phyloP scores from a whole-genome alignment of 73 alveolate species.

The Stentor roeselii region DNA sequence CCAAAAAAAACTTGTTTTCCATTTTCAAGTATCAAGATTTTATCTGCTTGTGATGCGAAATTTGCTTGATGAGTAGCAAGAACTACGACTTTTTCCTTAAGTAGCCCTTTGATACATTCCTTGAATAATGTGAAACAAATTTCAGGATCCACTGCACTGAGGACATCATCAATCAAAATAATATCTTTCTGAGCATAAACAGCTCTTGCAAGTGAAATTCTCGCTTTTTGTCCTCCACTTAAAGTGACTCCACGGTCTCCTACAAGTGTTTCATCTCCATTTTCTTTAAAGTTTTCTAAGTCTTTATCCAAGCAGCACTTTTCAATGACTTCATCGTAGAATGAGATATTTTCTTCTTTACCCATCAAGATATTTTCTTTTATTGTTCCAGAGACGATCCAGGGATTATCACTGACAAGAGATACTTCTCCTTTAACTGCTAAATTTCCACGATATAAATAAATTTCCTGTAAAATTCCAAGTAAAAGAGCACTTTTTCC shows the following conservation, averaged over 20 bases:
- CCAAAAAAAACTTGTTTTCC: conserved; percentile 43
- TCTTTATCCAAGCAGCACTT: conserved; percentile 83
- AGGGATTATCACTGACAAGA: neutral
- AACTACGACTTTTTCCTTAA: conserved; percentile 41
- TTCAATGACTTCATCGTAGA: conserved; percentile 64
- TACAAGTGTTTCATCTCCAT: conserved; percentile 82
- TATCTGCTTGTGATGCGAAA: conserved; percentile 41
- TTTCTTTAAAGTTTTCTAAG: conserved; percentile 56
- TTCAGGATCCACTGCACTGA: conserved; percentile 68
- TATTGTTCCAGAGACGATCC: neutral
- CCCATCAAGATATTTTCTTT: conserved; percentile 77
- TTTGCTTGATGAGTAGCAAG: conserved; percentile 67
- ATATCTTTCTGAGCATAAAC: conserved; percentile 70
- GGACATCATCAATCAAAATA: conserved; percentile 63
- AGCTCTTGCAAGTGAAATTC: conserved; percentile 86
- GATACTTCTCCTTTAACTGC: neutral
- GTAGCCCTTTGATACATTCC: conserved; percentile 35
- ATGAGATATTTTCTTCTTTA: conserved; percentile 58
- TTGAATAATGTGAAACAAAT: conserved; percentile 52
- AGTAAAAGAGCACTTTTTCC: neutral
- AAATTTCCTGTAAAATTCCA: neutral
- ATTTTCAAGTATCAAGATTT: conserved; percentile 35
- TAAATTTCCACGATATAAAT: neutral
- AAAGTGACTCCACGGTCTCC: conserved; percentile 87
- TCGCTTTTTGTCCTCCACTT: conserved; percentile 89